phyloP scores from a whole-genome alignment of 2,329 filamentous ascomycete genomes.

The Rhynchosporium secalis region DNA sequence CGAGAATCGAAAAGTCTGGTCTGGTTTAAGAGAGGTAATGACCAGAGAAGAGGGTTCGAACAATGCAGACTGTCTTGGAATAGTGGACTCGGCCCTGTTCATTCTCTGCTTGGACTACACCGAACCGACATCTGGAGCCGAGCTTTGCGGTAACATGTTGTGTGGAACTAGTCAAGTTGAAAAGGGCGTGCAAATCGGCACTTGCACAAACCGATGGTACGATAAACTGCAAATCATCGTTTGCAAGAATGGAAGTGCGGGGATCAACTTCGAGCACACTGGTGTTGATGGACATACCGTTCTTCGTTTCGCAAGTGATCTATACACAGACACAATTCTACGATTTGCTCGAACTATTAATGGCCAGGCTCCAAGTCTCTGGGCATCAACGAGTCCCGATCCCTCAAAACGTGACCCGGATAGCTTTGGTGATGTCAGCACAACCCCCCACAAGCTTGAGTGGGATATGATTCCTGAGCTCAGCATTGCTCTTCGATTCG shows the following conservation, averaged over 20 bases:
- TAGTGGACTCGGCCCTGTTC: constrained; percentile 92
- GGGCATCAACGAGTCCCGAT: constrained; percentile 88
- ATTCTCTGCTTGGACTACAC: constrained; percentile 91
- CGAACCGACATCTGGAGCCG: constrained; percentile 75
- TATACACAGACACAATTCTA: constrained; percentile 97
- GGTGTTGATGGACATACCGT: constrained; percentile 98
- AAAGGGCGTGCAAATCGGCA: constrained; percentile 91
- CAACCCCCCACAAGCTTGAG: constrained; percentile 91
- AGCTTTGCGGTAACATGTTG: constrained; percentile 97
- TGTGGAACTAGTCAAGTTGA: constrained; percentile 92
- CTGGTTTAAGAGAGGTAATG: constrained; percentile 82
- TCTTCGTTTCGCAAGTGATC: constrained; percentile 89
- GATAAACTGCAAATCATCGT: constrained; percentile 99
- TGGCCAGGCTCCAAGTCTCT: constrained; percentile 85
- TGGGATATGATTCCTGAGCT: constrained; percentile 97
- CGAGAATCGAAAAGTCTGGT: constrained; percentile 96
- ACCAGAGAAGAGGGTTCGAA: constrained; percentile 85
- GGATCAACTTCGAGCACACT: constrained; percentile 99
- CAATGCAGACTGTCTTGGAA: constrained; percentile 93
- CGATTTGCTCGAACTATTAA: constrained; percentile 95
- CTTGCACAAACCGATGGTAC: constrained; percentile 98
- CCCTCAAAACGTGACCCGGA: constrained; percentile 88
- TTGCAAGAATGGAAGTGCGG: constrained; percentile 96
- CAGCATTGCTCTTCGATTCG: constrained; percentile 87
- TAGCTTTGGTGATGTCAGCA: constrained; percentile 90